These are phyloP conservation scores for Thermoascus crustaceus DNA, from an alignment of 2,329 filamentous ascomycete genomes.

Conservation along the genomic window DNA sequence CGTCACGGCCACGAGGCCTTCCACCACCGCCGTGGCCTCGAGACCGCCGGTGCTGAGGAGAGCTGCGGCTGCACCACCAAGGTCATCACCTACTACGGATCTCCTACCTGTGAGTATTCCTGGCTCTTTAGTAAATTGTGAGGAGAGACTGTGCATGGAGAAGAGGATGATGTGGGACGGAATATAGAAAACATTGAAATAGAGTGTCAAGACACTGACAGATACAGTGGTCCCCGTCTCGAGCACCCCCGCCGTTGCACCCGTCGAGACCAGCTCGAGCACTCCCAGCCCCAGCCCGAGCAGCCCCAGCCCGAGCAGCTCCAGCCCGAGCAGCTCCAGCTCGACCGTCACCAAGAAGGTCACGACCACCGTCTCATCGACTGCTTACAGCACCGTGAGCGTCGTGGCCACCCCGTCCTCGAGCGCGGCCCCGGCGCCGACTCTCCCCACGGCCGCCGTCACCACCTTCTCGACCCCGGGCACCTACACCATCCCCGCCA, in stretches of 20 bases:
- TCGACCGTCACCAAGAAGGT: conserved; percentile 14
- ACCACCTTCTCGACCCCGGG: conserved; percentile 57
- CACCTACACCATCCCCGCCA: conserved; percentile 67
- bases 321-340: no score
- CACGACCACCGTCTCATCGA: conserved; percentile 30
- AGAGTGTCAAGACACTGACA: conserved; percentile 17
- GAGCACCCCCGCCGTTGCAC: conserved; percentile 22
- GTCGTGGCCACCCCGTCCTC: conserved; percentile 21
- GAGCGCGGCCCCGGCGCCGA: conserved; percentile 17
- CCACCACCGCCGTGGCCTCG: conserved; percentile 49
- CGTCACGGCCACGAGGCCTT: conserved; percentile 45
- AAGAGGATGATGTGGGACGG: no score
- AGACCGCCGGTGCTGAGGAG: conserved; percentile 27
- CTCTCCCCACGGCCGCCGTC: conserved; percentile 40
- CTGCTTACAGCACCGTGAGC: conserved; percentile 32
- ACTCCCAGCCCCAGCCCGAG: conserved; percentile 10
- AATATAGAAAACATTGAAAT: no score
- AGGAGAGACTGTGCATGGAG: conserved; percentile 26
- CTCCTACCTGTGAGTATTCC: conserved; percentile 49
- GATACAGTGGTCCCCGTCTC: conserved; percentile 29
- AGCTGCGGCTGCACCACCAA: conserved; percentile 66
- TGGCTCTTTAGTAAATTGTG: neutral
- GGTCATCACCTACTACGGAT: conserved; percentile 62
- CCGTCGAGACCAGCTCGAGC: conserved; percentile 12
- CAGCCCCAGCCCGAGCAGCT: conserved; percentile 16